phyloP scores from a whole-genome alignment of 257 asterid genomes.

The Penstemon eatonii region DNA sequence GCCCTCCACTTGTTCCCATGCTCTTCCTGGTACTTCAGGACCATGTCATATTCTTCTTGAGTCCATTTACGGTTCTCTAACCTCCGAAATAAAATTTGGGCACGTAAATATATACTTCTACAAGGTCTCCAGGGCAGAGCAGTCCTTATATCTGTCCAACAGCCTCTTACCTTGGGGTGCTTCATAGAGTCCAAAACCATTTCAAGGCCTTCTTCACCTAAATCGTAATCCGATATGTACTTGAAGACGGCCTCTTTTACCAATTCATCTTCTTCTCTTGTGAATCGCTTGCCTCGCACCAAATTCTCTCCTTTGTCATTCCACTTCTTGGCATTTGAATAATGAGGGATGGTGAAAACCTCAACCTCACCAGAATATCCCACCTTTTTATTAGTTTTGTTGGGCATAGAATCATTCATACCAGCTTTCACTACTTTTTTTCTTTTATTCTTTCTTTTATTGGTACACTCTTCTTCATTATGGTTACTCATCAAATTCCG shows the following conservation, averaged over 20 bases:
- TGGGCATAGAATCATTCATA: slow-evolving; percentile 24
- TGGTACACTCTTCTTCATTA: slow-evolving; percentile 16
- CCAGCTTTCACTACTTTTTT: slow-evolving; percentile 22
- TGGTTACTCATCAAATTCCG: slow-evolving; percentile 20
- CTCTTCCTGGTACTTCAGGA: slow-evolving; percentile 34
- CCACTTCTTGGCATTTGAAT: slow-evolving; percentile 15
- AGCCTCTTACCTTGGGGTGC: slow-evolving; percentile 36
- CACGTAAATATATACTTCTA: slow-evolving; percentile 35
- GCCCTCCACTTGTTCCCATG: slow-evolving; percentile 49
- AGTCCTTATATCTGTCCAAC: slow-evolving; percentile 49
- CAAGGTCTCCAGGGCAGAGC: slow-evolving; percentile 49
- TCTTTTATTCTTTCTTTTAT: slow-evolving; percentile 32
- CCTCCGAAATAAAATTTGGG: slow-evolving; percentile 43
- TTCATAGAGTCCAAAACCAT: slow-evolving; percentile 40
- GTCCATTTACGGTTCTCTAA: slow-evolving; percentile 47
- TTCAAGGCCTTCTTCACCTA: slow-evolving; percentile 50
- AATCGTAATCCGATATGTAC: slow-evolving; percentile 35
- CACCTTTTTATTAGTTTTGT: slow-evolving; percentile 46
- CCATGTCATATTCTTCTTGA: slow-evolving; percentile 41
- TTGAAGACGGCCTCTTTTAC: slow-evolving; percentile 42
- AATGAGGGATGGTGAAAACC: slow-evolving; percentile 32
- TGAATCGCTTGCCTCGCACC: slow-evolving; percentile 50
- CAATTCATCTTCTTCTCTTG: slow-evolving; percentile 45
- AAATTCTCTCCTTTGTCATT: slow-evolving; percentile 27
- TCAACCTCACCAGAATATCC: slow-evolving; percentile 47